Base-by-base conservation (phyloP, 352 stramenopile species). In the Phytophthora pistaciae region DNA sequence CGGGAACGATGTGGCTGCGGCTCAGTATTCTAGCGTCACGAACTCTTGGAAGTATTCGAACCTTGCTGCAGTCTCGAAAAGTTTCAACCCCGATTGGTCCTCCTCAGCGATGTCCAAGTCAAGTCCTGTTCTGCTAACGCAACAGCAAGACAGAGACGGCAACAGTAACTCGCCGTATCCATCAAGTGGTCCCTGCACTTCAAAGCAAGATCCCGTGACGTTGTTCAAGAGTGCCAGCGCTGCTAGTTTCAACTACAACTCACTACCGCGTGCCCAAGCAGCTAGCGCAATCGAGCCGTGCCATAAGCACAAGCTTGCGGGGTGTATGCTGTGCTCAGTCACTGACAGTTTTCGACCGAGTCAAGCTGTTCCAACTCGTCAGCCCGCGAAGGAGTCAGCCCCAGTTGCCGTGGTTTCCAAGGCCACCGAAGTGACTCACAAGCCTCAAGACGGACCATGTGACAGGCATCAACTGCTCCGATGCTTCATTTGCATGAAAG, bases 401-500 rank as follows among this genome's bases (percentile, higher is more conserved):
- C 14, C 48, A 25, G 36, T n/a, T n/a, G 5, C 14, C 5, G 4
- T 53, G 20, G 11, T 6, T 11, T 25, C 33, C 23, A 62, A 60
- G 25, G 5, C 11, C 29, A 58, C 0, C n/a, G 66, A 67, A 52
- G 16, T 36, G 33, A 42, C 20, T 40, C 65, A 56, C 1, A 74
- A 72, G 9, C 5, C 33, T 3, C 60, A 66, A 53, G 58, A 75
- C 8, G 71, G 60, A 36, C 66, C 70, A 1, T 93, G 85, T n/a
- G 75, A 72, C 9, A 73, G 82, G 5, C 85, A 93, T 48, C 79
- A 77, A 18, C 70, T 93, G 21, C 52, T 79, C 1, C 69, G 77
- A n/a, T 93, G 85, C 57, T 93, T 93, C 64, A 84, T 93, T 52
- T 93, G 85, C 54, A 71, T 67, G 11, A 86, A 86, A 14, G 33